phyloP scores from a whole-genome alignment of 345 rosid species.

The Lenwebbia sp. region DNA sequence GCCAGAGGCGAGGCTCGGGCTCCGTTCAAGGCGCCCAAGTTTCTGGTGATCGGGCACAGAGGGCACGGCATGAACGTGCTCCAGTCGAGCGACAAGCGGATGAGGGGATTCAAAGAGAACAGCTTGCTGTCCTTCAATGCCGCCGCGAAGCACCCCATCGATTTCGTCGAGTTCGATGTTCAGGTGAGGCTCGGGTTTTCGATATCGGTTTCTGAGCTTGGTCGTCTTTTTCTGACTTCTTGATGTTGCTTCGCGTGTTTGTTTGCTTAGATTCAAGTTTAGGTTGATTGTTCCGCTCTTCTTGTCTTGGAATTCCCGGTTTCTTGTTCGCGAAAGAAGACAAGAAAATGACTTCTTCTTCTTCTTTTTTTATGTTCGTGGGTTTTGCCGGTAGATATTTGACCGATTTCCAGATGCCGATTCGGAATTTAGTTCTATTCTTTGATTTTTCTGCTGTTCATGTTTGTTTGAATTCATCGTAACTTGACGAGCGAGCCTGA shows the following conservation, averaged over 20 bases:
- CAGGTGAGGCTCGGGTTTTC: constrained; percentile 36
- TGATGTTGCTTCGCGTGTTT: background rate
- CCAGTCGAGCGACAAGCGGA: constrained; percentile 52
- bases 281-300: background rate
- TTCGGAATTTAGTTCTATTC: background rate
- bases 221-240: background rate
- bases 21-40: constrained; percentile 40
- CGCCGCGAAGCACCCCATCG: constrained; percentile 63
- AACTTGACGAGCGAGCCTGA: background rate
- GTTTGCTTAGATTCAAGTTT: background rate
- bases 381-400: background rate
- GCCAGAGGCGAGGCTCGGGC: constrained; percentile 21
- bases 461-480: background rate
- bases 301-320: background rate
- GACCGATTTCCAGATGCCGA: background rate
- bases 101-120: constrained; percentile 68
- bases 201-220: background rate
- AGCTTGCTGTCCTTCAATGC: constrained; percentile 64
- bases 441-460: background rate
- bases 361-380: background rate
- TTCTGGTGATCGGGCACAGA: constrained; percentile 75
- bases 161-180: constrained; percentile 95
- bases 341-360: accelerated
- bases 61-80: constrained; percentile 85
- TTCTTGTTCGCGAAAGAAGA: background rate